Evolutionary conservation across 179 eudicot species (phyloP), one percentile per base, ranked within the genome.

Genomic region (Actinidia arguta): DNA sequence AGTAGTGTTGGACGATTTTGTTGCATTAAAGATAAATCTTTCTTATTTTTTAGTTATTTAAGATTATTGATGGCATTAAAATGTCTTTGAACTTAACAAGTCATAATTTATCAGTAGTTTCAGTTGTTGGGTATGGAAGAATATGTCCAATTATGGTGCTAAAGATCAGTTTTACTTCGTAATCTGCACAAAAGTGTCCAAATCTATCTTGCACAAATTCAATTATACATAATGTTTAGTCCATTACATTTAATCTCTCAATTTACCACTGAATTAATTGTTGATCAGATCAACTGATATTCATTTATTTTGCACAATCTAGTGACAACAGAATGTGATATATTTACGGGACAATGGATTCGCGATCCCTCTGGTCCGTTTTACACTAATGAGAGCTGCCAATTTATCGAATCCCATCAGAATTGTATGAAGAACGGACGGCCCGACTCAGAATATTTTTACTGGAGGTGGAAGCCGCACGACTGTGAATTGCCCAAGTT

Each of bases 371-470:
- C 86, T 47, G 94, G 95, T 75, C 98, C 99, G 36, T 61, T 63
- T 8, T 97, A 97, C 87, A 91, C 94, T 2, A 97, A 92, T 78
- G 85, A 87, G 25, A 95, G 88, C 64, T 95, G 99, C 83, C 61
- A 69, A 36, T 55, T 81, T 42, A 93, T 95, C 36, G 98, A 97
- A 84, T 75, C 31, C 55, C 98, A 89, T 86, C 99, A 97, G 82
- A 95, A 97, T 46, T 97, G 99, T 84, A 92, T 94, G 88, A 92
- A 36, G 74, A 95, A 97, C 82, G 99, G 99, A 50, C 89, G 99
- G 85, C 98, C 96, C 0, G 98, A 97, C 88, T 77, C 89, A 6
- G 94, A 84, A 1, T 97, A 90, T 85, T 86, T 93, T 22, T 86
- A 89, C 82, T 97, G 98, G 99, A 91, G 85, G 81, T 95, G 98